Percentiles rank a stretch among this genome's conserved stretches.
Conservation (phyloP, 176 grass and related monocot genomes). For the Carex cristatella region DNA sequence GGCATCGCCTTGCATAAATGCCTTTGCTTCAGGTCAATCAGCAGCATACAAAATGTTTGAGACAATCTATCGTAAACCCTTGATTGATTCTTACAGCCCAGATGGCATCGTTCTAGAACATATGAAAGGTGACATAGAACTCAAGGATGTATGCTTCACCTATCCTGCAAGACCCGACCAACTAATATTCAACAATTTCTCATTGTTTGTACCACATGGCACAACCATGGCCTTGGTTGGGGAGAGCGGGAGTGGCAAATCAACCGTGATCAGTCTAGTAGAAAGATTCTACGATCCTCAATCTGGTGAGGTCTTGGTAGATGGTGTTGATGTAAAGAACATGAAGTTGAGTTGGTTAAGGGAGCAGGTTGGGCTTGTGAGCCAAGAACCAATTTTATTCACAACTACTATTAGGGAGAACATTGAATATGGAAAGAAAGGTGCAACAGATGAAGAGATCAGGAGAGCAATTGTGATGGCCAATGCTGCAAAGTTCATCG, state of each 20-base stretch:
- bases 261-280: conserved; percentile 63
- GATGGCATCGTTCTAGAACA: conserved; percentile 46
- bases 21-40: conserved; percentile 56
- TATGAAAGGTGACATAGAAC: conserved; percentile 50
- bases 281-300: conserved; percentile 80
- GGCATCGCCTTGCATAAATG: conserved; percentile 58
- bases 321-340: conserved; percentile 56
- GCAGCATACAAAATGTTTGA: conserved; percentile 79
- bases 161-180: conserved; percentile 67
- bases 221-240: conserved; percentile 74
- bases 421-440: conserved; percentile 58
- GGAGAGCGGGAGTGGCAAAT: conserved; percentile 75
- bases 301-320: conserved; percentile 61
- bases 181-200: conserved; percentile 59
- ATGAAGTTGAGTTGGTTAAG: conserved; percentile 58
- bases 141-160: conserved; percentile 52
- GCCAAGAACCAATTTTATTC: conserved; percentile 77
- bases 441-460: conserved; percentile 54
- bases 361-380: conserved; percentile 56
- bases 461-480: conserved; percentile 47
- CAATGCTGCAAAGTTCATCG: conserved; percentile 68
- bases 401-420: conserved; percentile 69
- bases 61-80: conserved; percentile 52
- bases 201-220: conserved; percentile 48
- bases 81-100: conserved; percentile 42